Conservation (phyloP, 345 rosid genomes). For the Eucalyptus shirleyi region DNA sequence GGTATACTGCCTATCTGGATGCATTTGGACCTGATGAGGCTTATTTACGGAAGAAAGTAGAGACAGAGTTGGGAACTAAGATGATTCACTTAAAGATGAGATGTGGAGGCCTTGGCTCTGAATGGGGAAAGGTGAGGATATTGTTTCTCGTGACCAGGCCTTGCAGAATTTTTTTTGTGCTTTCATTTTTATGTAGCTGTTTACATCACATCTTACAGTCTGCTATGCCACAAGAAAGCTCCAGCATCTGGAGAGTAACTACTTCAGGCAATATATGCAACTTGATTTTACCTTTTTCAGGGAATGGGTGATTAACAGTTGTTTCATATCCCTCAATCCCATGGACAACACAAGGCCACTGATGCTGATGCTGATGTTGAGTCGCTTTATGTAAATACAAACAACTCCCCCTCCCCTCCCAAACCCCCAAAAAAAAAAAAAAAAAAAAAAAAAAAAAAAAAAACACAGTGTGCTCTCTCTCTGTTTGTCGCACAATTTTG, state of each 20-base stretch:
- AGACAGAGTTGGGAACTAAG: slow-evolving; percentile 84
- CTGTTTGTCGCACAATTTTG: neutral
- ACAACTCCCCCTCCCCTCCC: too few species aligned
- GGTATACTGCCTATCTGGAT: slow-evolving; percentile 52
- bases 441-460: neutral
- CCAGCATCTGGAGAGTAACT: neutral
- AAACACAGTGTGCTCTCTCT: neutral
- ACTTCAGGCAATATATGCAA: neutral
- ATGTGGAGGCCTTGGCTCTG: slow-evolving; percentile 72
- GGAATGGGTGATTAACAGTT: neutral
- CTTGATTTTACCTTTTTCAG: neutral
- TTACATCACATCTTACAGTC: neutral
- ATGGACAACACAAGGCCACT: neutral
- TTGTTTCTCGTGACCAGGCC: neutral
- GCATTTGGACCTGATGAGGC: slow-evolving; percentile 71
- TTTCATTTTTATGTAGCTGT: neutral
- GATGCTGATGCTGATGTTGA: neutral
- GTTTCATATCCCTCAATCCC: neutral
- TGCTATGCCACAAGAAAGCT: neutral
- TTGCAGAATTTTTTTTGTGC: neutral
- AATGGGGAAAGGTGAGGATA: slow-evolving; percentile 83
- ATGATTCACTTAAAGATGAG: slow-evolving; percentile 99
- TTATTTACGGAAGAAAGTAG: slow-evolving; percentile 81
- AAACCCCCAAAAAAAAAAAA: neutral
- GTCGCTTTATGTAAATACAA: neutral